These are phyloP conservation scores for Alternaria alternata DNA, from an alignment of 2,329 filamentous ascomycete species.

Conservation along the genomic window DNA sequence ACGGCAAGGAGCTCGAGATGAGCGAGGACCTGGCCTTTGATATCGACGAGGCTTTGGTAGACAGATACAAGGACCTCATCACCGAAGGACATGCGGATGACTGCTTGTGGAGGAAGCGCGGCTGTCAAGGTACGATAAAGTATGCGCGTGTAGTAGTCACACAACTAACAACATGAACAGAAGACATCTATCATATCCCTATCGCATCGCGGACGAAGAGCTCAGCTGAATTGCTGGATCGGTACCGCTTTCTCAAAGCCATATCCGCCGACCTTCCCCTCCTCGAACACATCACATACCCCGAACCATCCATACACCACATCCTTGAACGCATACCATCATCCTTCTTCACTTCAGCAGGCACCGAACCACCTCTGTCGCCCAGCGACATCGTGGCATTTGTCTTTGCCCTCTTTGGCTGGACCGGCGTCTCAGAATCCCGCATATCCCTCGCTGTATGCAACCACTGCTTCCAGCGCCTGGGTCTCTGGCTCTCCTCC, in stretches of 20 bases:
- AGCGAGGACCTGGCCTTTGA: constrained; percentile 57
- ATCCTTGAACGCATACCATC: constrained; percentile 37
- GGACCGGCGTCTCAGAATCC: constrained; percentile 63
- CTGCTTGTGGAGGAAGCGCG: constrained; percentile 85
- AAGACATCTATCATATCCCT: constrained; percentile 69
- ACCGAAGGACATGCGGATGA: constrained; percentile 77
- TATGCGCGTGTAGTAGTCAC: neutral
- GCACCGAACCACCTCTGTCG: constrained; percentile 26
- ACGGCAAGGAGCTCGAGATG: constrained; percentile 59
- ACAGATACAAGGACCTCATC: constrained; percentile 78
- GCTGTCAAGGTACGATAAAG: constrained; percentile 76
- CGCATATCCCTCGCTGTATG: constrained; percentile 80
- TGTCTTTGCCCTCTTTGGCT: constrained; percentile 56
- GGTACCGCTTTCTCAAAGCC: constrained; percentile 51
- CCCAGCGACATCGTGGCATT: constrained; percentile 39
- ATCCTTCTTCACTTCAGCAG: constrained; percentile 33
- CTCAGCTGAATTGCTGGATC: constrained; percentile 47
- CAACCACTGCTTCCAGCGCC: constrained; percentile 82
- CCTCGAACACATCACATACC: constrained; percentile 44
- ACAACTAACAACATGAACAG: constrained; percentile 45
- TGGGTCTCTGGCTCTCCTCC: constrained; percentile 91
- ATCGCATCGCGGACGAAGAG: constrained; percentile 51
- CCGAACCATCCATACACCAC: constrained; percentile 35
- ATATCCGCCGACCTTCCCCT: constrained; percentile 46
- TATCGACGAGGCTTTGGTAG: constrained; percentile 71